A percentile compares a stretch with the other conserved stretches of the same genome.
phyloP scores from a whole-genome alignment of 2,329 filamentous ascomycete genomes.

The Huntiella decipiens region DNA sequence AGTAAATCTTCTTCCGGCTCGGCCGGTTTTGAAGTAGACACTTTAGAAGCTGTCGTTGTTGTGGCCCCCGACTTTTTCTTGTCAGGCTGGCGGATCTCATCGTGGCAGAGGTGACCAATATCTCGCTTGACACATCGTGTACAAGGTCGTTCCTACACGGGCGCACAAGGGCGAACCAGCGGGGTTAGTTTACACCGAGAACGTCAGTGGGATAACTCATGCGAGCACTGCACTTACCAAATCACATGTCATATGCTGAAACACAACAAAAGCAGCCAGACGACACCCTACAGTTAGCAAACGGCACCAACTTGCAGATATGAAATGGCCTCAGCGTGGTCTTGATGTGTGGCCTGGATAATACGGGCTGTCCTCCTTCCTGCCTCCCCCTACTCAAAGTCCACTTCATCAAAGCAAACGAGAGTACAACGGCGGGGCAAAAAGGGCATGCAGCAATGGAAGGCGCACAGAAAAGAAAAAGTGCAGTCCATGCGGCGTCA shows the following conservation, averaged over 20 bases:
- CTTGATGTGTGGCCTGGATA: no score
- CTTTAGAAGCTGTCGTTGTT: not conserved
- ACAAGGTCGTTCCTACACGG: slow-evolving; percentile 69
- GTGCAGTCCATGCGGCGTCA: not conserved
- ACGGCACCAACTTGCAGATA: no score
- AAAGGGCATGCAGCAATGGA: no score
- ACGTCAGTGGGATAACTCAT: no score
- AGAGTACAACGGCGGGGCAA: no score
- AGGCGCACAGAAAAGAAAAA: slow-evolving; percentile 6
- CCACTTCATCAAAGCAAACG: no score
- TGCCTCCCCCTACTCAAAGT: no score
- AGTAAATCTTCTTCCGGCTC: no score
- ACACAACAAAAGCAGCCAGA: not conserved
- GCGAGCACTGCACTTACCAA: slow-evolving; percentile 41
- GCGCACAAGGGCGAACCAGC: slow-evolving; percentile 2
- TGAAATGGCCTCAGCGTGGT: no score
- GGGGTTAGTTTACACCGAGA: not conserved
- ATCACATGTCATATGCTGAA: slow-evolving; percentile 81
- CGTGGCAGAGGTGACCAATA: slow-evolving; percentile 95
- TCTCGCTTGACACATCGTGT: slow-evolving; percentile 95
- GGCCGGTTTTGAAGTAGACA: no score
- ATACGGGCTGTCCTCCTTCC: no score
- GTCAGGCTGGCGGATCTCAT: slow-evolving; percentile 76
- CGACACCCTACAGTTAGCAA: no score
- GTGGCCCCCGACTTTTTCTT: slow-evolving; percentile 48